phyloP scores from a whole-genome alignment of 192 early-diverging fungal genomes.

The Chytriomyces sp. region DNA sequence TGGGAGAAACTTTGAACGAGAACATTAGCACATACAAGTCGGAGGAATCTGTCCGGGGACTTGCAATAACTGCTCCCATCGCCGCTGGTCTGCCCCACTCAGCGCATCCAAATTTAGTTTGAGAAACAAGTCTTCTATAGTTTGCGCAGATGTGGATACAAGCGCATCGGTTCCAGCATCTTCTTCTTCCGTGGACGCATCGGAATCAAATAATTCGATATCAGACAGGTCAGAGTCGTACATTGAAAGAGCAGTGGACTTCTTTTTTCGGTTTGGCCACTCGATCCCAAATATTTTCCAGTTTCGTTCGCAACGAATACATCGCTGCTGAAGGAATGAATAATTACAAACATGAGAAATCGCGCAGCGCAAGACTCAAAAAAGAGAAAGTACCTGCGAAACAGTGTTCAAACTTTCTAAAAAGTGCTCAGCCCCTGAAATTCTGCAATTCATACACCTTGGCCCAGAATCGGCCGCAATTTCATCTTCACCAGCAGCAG shows the following conservation, averaged over 20 bases:
- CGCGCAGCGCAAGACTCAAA: not conserved
- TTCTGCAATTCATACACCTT: conserved; percentile 25
- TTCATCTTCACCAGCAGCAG: conserved; percentile 4
- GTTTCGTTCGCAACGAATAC: conserved; percentile 49
- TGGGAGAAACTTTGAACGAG: not conserved
- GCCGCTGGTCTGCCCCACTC: conserved; percentile 14
- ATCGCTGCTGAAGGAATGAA: conserved; percentile 19
- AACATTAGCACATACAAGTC: not conserved
- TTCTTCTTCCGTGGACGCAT: not conserved
- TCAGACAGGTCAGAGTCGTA: conserved; percentile 26
- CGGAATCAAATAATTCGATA: conserved; percentile 32
- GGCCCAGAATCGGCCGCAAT: conserved; percentile 1
- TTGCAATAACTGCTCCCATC: conserved; percentile 22
- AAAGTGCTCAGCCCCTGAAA: not conserved
- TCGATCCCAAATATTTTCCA: conserved; percentile 44
- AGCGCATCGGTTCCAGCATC: not conserved
- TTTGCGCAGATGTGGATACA: not conserved
- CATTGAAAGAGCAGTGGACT: conserved; percentile 5
- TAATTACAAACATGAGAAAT: not conserved
- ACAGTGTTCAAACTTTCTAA: conserved; percentile 5
- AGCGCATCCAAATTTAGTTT: conserved; percentile 6
- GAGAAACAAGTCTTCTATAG: conserved; percentile 28
- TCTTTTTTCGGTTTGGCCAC: conserved; percentile 52
- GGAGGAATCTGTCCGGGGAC: conserved; percentile 30
- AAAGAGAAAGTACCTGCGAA: not conserved